Evolutionary conservation across 176 grass and related monocot species (phyloP), one percentile per base, ranked within the genome.

Genomic region (Aegilops bicornis): DNA sequence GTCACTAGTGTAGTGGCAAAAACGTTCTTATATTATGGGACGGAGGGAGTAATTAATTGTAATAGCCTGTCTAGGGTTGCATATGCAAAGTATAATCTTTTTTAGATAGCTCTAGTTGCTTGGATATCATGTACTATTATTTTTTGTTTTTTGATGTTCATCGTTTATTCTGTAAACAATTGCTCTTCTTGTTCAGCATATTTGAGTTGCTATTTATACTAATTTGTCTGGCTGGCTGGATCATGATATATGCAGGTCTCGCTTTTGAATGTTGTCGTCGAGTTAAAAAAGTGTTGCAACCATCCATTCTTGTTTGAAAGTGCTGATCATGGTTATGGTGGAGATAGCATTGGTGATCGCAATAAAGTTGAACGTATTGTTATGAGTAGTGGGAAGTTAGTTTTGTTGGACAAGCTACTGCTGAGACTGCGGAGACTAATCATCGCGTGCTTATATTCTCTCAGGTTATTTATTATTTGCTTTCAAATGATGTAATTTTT

Each of bases 281-380:
- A 99, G 87, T 92, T 99, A 85, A 99, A 99, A 29, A 99, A 99
- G 88, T 99, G 97, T 77, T 96, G 92, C 94, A 99, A 99, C 36
- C 97, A 99, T 91, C 97, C 97, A 77, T 99, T 99, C 83, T 96
- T 98, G 68, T 99, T 99, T 85, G 97, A 99, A 92, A 99, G 97
- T 76, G 97, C 97, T 35, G 97, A 99, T 89, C 97, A 99, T 87
- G 97, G 97, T 86, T 99, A 99, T 79, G 97, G 97, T 84, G 97
- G 97, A 76, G 97, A 99, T 92, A 91, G 88, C 74, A 90, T 86
- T 58, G 92, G 90, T 47, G 92, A 96, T 80, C 91, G 85, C 64
- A 99, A 91, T 87, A 99, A 99, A 87, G 92, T 99, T 86, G 97
- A 99, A 73, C 93, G 97, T 52, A 99, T 99, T 86, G 86, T 91